Base-by-base conservation (phyloP, 495 filamentous ascomycete species). In the Filosporella fistucella region DNA sequence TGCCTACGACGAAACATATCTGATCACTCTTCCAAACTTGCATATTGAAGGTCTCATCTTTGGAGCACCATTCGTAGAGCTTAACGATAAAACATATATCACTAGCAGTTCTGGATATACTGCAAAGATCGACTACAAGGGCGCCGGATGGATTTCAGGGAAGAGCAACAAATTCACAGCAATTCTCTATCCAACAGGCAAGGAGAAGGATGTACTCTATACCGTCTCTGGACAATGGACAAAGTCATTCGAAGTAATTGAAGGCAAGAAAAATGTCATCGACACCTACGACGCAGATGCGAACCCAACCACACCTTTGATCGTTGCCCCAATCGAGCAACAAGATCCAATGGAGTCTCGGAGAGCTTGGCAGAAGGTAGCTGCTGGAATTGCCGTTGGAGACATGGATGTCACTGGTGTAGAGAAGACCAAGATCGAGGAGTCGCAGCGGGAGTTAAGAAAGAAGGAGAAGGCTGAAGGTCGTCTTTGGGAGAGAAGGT, bases 11-110 rank as follows among this genome's bases (percentile, higher is more conserved):
- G 91, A 96, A 62, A 78, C 76, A 47, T 95, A 89, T 66, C 69
- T 97, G 50, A 96, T 99, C 66, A 96, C 89, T 13, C 79, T 99
- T 37, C 93, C 93, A 3, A 82, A 80, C 35, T 82, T 99, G 25
- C 91, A 97, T 67, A 95, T 97, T 53, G 93, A 97, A 68, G 89
- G 89, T 8, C 76, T 99, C 23, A 87, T 97, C 63, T 94, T 89
- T 56, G 94, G 91, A 41, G 81, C 88, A 0, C 93, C 93, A 5
- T 99, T 90, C 58, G 84, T 96, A 44, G 94, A 99, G 63, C 77
- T 99, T 9, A 89, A 96, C 51, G 83, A 84, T 60, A 72, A 74
- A 33, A 87, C 86, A 47, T 88, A 84, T 64, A 99, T 99, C 62
- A 79, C 77, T 21, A 91, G 88, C 49, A 93, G 86, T 24, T 84